A percentile compares a stretch with the other conserved stretches of the same genome.
Evolutionary conservation across 139 green algal species (phyloP).

Genomic region (Haematococcus lacustris): DNA sequence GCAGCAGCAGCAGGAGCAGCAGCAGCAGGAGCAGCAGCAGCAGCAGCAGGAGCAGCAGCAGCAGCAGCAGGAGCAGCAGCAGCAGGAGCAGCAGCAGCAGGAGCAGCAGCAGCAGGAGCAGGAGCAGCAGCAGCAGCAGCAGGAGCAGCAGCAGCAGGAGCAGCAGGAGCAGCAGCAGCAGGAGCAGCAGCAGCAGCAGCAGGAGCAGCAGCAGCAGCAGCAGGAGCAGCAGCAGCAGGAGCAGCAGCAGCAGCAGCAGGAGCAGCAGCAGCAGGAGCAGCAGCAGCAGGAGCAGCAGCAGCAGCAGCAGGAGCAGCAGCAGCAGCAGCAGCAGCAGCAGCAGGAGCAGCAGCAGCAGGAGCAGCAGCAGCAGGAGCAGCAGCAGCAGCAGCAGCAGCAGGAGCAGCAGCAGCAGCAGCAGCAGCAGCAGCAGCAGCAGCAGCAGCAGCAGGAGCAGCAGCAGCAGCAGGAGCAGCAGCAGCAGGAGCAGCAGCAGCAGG

Average conservation of each 20-base stretch:
- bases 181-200: neutral
- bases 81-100: slow-evolving; percentile 1
- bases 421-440: neutral
- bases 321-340: neutral
- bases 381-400: slow-evolving; percentile 1
- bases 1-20: neutral
- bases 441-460: neutral
- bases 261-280: neutral
- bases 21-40: slow-evolving; percentile 1
- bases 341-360: neutral
- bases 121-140: neutral
- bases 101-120: neutral
- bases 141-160: neutral
- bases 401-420: neutral
- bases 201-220: neutral
- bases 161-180: neutral
- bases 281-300: neutral
- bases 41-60: neutral
- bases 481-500: neutral
- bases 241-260: neutral
- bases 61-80: neutral
- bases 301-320: neutral
- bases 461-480: neutral
- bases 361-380: neutral
- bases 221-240: neutral